Evolutionary conservation across 1,139 yeast species (phyloP).

Genomic region (Yamadazyma membranifaciens): DNA sequence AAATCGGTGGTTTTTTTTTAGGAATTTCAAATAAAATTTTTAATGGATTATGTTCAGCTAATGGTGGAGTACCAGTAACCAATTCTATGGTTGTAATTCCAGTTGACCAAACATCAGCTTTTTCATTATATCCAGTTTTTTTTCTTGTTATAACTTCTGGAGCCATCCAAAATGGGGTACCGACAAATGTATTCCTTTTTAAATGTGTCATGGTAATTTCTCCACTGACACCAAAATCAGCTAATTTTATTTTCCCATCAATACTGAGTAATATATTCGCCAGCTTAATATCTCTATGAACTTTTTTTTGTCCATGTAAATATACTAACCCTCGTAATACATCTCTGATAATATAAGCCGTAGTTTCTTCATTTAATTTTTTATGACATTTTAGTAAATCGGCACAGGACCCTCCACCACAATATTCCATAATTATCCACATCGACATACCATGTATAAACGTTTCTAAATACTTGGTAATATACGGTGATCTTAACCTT

Average conservation of each 20-base stretch:
- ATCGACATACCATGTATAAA: slow-evolving; percentile 60
- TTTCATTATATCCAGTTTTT: slow-evolving; percentile 63
- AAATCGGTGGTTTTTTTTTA: slow-evolving; percentile 60
- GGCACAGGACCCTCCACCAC: slow-evolving; percentile 89
- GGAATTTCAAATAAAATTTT: slow-evolving; percentile 75
- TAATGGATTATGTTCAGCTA: slow-evolving; percentile 68
- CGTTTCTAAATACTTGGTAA: slow-evolving; percentile 66
- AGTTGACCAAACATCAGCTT: slow-evolving; percentile 86
- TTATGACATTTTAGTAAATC: slow-evolving; percentile 60
- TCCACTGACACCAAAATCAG: slow-evolving; percentile 88
- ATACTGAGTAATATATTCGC: slow-evolving; percentile 74
- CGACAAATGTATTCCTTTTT: slow-evolving; percentile 73
- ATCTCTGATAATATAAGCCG: slow-evolving; percentile 57
- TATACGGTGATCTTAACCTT: slow-evolving; percentile 58
- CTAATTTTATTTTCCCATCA: slow-evolving; percentile 64
- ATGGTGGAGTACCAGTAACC: slow-evolving; percentile 71
- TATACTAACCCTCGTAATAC: slow-evolving; percentile 67
- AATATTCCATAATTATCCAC: slow-evolving; percentile 91
- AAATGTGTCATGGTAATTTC: slow-evolving; percentile 62
- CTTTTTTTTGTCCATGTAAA: slow-evolving; percentile 66
- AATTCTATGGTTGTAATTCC: slow-evolving; percentile 82
- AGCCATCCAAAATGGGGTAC: slow-evolving; percentile 95
- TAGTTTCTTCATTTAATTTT: slow-evolving; percentile 54
- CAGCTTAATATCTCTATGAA: slow-evolving; percentile 85
- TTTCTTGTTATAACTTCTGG: slow-evolving; percentile 69